Evolutionary conservation across 2,329 filamentous ascomycete genomes (phyloP), one percentile per base, ranked within the genome.

Genomic region (Lasiodiplodia gonubiensis): DNA sequence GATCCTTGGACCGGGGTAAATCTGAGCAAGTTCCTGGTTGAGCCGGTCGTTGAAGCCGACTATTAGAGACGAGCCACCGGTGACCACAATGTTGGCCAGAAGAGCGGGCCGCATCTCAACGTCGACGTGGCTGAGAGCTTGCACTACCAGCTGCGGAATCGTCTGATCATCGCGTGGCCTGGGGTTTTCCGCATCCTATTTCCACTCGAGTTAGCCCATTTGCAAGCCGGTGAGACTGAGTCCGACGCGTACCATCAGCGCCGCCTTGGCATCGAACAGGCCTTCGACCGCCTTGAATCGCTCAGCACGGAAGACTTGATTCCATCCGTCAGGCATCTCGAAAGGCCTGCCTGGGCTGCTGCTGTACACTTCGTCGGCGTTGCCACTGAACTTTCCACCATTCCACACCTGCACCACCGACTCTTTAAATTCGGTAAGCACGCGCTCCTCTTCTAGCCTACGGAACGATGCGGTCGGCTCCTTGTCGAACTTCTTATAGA

Each of bases 351-450:
- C 92, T 0, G 93, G 92, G 70, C 89, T 88, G 53, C 82, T 85
- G 77, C 87, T 90, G 68, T 90, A 89, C 57, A 88, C 84, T 51
- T 97, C 94, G 76, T 95, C 89, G 76, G 94, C 96, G 5, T 82
- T 80, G 30, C 76, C 75, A 66, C 74, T 72, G 73, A 93, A 88
- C 69, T 89, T 86, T 68, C 90, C 90, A 0, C 92, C 92, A 30
- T 89, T 88, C 94, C 95, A 99, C 16, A 94, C 89, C 80, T 97
- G 93, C 33, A 98, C 93, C 18, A 97, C 93, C 21, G 92, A 96
- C 81, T 99, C 96, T 82, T 99, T 99, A 87, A 97, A 99, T 78
- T 97, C 93, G 46, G 92, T 93, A 67, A 99, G 83, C 51, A 97
- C 90, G 64, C 94, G 92, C 79, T 98, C 95, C 82, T 99, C 94